A percentile compares a stretch with the other conserved stretches of the same genome.
These are phyloP conservation scores for Trichoderma guizhouense DNA, from an alignment of 2,329 filamentous ascomycete species.

Conservation along the genomic window DNA sequence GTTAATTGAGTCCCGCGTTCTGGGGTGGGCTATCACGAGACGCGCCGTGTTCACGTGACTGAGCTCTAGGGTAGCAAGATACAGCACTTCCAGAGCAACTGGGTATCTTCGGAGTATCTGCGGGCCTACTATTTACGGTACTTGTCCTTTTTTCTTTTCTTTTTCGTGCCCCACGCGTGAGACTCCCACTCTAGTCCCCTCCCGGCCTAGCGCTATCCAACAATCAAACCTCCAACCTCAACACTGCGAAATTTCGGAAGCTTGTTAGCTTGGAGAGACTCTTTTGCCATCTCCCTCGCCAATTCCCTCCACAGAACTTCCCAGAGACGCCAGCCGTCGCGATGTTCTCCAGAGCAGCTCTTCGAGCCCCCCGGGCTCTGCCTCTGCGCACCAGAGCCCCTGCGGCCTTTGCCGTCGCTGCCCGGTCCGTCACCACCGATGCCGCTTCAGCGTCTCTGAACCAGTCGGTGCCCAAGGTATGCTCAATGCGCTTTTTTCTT, in stretches of 20 bases:
- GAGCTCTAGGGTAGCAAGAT: neutral
- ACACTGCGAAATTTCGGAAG: conserved; percentile 46
- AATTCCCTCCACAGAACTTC: conserved; percentile 31
- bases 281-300: conserved; percentile 31
- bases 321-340: conserved; percentile 33
- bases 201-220: conserved; percentile 36
- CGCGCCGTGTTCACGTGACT: conserved; percentile 4
- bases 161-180: neutral
- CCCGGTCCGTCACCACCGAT: conserved; percentile 87
- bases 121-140: neutral
- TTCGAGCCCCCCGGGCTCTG: conserved; percentile 58
- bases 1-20: conserved; percentile 32
- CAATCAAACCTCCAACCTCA: conserved; percentile 41
- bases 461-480: conserved; percentile 58
- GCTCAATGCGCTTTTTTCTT: neutral
- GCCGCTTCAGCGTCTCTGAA: conserved; percentile 89
- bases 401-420: conserved; percentile 45
- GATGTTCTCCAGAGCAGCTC: conserved; percentile 71
- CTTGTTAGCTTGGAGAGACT: conserved; percentile 30
- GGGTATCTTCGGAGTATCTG: neutral
- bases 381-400: conserved; percentile 53
- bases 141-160: neutral
- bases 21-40: neutral
- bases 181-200: conserved; percentile 24
- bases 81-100: neutral